A percentile compares a stretch with the other conserved stretches of the same genome.
Evolutionary conservation across 306 rosid genomes (phyloP).

Genomic region (Cucurbita pepo): DNA sequence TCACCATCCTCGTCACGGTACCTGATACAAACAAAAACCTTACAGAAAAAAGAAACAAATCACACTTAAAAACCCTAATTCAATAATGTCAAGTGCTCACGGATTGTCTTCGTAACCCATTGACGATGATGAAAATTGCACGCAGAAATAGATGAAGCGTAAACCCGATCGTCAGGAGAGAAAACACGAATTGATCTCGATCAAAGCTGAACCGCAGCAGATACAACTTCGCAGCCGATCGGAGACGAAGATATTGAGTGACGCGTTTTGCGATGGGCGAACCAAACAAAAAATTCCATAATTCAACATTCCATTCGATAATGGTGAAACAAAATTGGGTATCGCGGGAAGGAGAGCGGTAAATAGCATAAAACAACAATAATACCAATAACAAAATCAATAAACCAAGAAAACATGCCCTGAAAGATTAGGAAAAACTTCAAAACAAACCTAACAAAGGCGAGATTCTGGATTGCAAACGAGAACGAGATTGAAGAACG

Average conservation of each 20-base stretch:
- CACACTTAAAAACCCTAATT: constrained; percentile 13
- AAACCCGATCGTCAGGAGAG: not conserved
- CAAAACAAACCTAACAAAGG: not conserved
- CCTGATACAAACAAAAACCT: constrained; percentile 19
- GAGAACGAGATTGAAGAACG: not conserved
- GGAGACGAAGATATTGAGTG: not conserved
- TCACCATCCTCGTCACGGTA: constrained; percentile 92
- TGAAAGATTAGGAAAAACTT: not conserved
- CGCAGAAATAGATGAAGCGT: not conserved
- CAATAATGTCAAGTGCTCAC: constrained; percentile 16
- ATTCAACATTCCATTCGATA: not conserved
- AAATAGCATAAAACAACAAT: not conserved
- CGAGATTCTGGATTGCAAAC: not conserved
- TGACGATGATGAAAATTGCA: not conserved
- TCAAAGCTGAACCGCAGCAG: not conserved
- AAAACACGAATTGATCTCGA: not conserved
- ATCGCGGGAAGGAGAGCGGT: not conserved
- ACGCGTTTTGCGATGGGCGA: not conserved
- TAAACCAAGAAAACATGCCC: not conserved
- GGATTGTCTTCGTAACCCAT: constrained; percentile 82
- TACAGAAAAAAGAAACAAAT: not conserved
- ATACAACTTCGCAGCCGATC: not conserved
- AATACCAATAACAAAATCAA: not conserved
- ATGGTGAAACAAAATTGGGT: not conserved
- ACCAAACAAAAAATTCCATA: not conserved